These are phyloP conservation scores for Globisporangium abappressorium DNA, from an alignment of 352 stramenopile genomes.

Conservation along the genomic window DNA sequence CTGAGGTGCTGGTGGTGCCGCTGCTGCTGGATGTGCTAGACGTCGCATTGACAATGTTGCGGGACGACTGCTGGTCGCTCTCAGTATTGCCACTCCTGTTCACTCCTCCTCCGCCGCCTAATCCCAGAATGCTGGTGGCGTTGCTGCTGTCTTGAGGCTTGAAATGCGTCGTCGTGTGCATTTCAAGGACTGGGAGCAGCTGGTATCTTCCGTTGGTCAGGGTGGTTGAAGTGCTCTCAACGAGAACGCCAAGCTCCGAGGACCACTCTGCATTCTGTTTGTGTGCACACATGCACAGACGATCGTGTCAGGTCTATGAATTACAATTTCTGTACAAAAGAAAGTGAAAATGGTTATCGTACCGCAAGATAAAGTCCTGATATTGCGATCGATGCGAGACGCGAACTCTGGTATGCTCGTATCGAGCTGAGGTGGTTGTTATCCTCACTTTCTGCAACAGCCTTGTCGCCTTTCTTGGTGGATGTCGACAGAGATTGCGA, in stretches of 20 bases:
- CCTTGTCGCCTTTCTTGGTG: neutral
- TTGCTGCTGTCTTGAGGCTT: constrained; percentile 9
- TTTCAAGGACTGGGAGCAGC: constrained; percentile 21
- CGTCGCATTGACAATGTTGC: neutral
- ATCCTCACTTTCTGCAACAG: neutral
- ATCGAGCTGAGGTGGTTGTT: neutral
- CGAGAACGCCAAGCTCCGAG: constrained; percentile 18
- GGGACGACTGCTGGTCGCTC: constrained; percentile 9
- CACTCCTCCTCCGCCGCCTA: neutral
- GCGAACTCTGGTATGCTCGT: constrained; percentile 8
- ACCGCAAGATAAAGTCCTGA: constrained; percentile 48
- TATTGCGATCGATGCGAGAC: constrained; percentile 30
- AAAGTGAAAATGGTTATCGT: constrained; percentile 10
- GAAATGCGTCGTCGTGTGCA: constrained; percentile 33
- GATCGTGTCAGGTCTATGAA: neutral
- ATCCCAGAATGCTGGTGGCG: neutral
- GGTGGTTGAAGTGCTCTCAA: constrained; percentile 1
- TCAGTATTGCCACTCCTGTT: constrained; percentile 6
- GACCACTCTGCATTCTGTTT: constrained; percentile 40
- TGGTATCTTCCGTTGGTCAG: constrained; percentile 14
- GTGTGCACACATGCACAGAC: neutral
- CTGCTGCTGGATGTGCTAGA: neutral
- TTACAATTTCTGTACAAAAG: neutral
- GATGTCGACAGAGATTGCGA: neutral
- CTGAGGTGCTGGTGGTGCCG: neutral